These are phyloP conservation scores for Orbilia oligospora DNA, from an alignment of 2,329 filamentous ascomycete species.

Conservation along the genomic window DNA sequence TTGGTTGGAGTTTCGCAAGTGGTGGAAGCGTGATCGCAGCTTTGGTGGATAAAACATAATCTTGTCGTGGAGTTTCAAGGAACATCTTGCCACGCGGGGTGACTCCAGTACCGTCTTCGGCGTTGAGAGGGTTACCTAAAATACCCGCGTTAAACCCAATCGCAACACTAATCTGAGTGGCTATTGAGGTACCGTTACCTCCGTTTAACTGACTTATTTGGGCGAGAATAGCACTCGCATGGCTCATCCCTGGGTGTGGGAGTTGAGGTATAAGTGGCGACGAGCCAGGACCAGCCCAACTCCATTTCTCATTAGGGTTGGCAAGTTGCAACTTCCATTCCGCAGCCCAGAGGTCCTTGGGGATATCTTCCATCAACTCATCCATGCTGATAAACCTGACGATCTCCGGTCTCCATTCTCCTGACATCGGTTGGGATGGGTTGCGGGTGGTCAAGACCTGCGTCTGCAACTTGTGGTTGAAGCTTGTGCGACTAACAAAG, in stretches of 20 bases:
- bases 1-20: constrained; percentile 41
- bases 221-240: constrained; percentile 6
- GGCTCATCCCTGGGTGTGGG: constrained; percentile 8
- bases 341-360: constrained; percentile 40
- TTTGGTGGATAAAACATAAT: constrained; percentile 43
- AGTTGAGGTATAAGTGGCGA: not conserved
- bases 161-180: constrained; percentile 10
- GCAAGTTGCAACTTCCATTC: constrained; percentile 46
- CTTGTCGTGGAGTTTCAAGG: constrained; percentile 42
- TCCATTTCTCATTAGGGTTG: constrained; percentile 48
- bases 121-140: constrained; percentile 5
- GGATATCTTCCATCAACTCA: constrained; percentile 50
- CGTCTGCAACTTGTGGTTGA: constrained; percentile 49
- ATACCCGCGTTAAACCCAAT: constrained; percentile 22
- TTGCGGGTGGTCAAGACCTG: constrained; percentile 42
- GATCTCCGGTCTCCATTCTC: constrained; percentile 53
- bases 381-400: constrained; percentile 51
- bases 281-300: constrained; percentile 32
- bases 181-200: not conserved
- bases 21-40: constrained; percentile 48
- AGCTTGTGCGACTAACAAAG: constrained; percentile 47
- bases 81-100: constrained; percentile 43
- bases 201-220: constrained; percentile 29
- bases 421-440: constrained; percentile 38
- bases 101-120: constrained; percentile 6